These are phyloP conservation scores for Xylaria sp. DNA, from an alignment of 2,329 filamentous ascomycete species.

Conservation along the genomic window DNA sequence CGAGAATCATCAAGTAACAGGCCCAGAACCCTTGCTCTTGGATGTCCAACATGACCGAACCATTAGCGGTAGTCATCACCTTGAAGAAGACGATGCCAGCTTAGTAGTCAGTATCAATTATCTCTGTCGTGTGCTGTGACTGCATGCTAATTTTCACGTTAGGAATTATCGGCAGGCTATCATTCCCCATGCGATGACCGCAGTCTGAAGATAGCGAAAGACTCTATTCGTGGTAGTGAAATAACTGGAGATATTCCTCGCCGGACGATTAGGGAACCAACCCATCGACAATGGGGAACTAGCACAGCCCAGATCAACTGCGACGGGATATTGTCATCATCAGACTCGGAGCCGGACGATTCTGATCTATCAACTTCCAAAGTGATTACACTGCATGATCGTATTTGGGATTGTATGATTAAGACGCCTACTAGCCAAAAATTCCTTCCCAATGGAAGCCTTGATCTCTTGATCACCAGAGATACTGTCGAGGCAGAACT, in stretches of 20 bases:
- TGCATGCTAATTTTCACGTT: neutral
- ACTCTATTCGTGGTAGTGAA: neutral
- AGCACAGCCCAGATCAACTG: neutral
- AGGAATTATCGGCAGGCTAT: neutral
- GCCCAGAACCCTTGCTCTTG: neutral
- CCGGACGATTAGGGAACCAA: neutral
- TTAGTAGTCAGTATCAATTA: neutral
- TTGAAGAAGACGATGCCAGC: neutral
- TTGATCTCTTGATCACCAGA: neutral
- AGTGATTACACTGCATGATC: neutral
- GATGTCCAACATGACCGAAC: conserved; percentile 1
- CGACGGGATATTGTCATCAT: neutral
- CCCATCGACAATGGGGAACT: neutral
- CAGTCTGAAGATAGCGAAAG: neutral
- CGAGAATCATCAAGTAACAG: neutral
- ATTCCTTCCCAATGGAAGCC: neutral
- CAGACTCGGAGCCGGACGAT: neutral
- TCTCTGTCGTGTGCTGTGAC: neutral
- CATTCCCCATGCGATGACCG: neutral
- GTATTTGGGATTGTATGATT: neutral
- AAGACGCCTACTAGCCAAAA: neutral
- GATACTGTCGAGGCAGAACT: neutral
- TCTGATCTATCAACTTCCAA: neutral
- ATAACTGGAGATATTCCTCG: neutral
- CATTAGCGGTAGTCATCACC: neutral